Evolutionary conservation across 1,139 yeast species (phyloP).

Genomic region (Scheffersomyces cryptocercus): DNA sequence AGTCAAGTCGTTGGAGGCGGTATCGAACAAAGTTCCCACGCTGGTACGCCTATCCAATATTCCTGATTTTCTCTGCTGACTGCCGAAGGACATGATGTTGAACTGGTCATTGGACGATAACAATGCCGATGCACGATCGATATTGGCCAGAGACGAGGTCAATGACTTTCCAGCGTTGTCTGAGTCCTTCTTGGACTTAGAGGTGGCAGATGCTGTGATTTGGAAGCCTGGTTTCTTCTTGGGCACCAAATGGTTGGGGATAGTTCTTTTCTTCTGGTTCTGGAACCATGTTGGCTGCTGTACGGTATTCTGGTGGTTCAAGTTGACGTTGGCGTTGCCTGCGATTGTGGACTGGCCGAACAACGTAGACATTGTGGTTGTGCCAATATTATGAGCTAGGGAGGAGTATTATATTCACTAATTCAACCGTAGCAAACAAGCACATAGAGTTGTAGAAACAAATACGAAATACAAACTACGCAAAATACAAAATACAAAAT

Average conservation of each 20-base stretch:
- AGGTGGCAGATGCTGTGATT: constrained; percentile 23
- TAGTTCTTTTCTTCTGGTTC: constrained; percentile 55
- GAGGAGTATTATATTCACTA: not conserved
- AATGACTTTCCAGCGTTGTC: constrained; percentile 4
- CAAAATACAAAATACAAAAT: too few species aligned
- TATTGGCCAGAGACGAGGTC: constrained; percentile 3
- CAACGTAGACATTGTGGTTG: constrained; percentile 5
- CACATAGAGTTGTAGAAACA: too few species aligned
- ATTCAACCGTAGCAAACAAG: not conserved
- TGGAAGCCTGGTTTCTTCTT: constrained; percentile 47
- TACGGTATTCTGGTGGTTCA: not conserved
- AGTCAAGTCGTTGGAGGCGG: constrained; percentile 19
- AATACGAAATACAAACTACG: too few species aligned
- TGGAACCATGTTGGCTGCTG: constrained; percentile 52
- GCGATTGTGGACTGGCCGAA: constrained; percentile 7
- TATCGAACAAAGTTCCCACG: constrained; percentile 10
- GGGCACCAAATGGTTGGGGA: constrained; percentile 56
- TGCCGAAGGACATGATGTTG: constrained; percentile 43
- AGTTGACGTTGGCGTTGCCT: constrained; percentile 3
- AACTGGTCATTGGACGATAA: constrained; percentile 26
- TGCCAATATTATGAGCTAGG: too few species aligned
- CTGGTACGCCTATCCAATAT: constrained; percentile 13
- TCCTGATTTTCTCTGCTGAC: constrained; percentile 26
- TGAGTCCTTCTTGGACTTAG: constrained; percentile 18
- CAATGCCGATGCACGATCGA: constrained; percentile 5